Base-by-base conservation (phyloP, 116 monocot genomes). In the Dioscorea cayenensis region DNA sequence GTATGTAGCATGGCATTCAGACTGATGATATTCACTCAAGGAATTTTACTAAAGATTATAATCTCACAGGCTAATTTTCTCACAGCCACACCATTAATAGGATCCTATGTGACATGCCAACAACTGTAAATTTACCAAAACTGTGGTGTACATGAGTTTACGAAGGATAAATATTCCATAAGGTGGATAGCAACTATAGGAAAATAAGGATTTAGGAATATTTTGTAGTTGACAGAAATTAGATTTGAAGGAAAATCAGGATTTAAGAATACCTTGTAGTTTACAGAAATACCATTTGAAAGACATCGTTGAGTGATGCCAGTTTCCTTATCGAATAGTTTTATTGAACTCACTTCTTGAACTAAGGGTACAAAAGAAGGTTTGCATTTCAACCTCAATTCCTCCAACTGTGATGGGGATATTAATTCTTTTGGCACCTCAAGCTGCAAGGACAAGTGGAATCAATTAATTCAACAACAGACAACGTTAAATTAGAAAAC, bases 381-480 rank as follows among this genome's bases (percentile, higher is more conserved):
- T 70, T 79, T 77, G 36, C 60, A 73, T 49, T 87, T 74, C 71
- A 82, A 67, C 79, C 74, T 89, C 82, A 99, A 74, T 20, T 85
- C 79, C 61, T 89, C 81, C 59, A 99, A 80, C 65, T 91, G 70
- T 35, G 75, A 77, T 28, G 82, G 77, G n/a, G 80, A 83, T 68
- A 99, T 82, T 60, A 99, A 79, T 79, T 87, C 94, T 72, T 89
- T 99, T 38, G 99, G 99, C 38, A 91, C 94, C 75, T 94, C 99
- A 65, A 99, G 82, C 99, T 97, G 79, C 29, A 84, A 50, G 17
- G 13, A 69, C 17, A 68, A 71, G 35, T 36, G 61, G 37, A 38
- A 52, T 61, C 10, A 52, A 60, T 27, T 14, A 76, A 61, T 36
- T 43, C 13, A 71, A 35, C 48, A 67, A 43, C 43, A 43, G 43